Conservation (phyloP, 768 basidiomycete species). For the Tricholoma sp. region DNA sequence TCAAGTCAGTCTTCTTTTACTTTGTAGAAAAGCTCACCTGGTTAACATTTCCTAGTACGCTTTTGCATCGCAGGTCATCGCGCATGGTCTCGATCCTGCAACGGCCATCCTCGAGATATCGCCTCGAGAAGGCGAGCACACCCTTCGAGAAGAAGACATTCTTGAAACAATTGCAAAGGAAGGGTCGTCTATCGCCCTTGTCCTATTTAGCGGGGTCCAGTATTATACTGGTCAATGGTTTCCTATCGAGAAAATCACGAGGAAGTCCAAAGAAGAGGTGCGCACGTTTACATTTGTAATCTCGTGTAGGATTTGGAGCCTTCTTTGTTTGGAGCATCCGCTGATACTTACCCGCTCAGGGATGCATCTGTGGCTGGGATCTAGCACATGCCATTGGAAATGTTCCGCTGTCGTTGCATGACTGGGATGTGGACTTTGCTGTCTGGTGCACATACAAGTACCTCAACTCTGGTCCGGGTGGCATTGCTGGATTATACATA, state of each 20-base stretch:
- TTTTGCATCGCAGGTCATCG: conserved; percentile 82
- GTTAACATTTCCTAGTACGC: conserved; percentile 65
- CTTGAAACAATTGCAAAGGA: conserved; percentile 66
- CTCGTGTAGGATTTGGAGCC: conserved; percentile 5
- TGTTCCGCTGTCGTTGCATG: conserved; percentile 81
- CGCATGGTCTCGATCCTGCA: conserved; percentile 73
- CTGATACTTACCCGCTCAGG: conserved; percentile 43
- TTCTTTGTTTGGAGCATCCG: neutral
- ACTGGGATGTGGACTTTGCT: conserved; percentile 95
- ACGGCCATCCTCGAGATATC: conserved; percentile 72
- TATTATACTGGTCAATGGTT: conserved; percentile 98
- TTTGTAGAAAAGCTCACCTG: conserved; percentile 12
- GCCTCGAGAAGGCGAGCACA: conserved; percentile 81
- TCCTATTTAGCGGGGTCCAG: conserved; percentile 91
- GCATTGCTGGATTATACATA: conserved; percentile 91
- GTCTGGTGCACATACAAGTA: conserved; percentile 99
- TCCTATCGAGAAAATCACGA: conserved; percentile 79
- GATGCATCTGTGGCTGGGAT: conserved; percentile 94
- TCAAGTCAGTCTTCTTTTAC: conserved; percentile 51
- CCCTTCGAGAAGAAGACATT: conserved; percentile 86
- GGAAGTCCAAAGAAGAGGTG: conserved; percentile 80
- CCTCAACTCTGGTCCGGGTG: conserved; percentile 93
- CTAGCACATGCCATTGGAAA: conserved; percentile 95
- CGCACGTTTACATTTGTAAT: conserved; percentile 8
- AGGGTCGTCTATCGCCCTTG: conserved; percentile 77